Evolutionary conservation across 768 basidiomycete genomes (phyloP).

Genomic region (Pisolithus microcarpus): DNA sequence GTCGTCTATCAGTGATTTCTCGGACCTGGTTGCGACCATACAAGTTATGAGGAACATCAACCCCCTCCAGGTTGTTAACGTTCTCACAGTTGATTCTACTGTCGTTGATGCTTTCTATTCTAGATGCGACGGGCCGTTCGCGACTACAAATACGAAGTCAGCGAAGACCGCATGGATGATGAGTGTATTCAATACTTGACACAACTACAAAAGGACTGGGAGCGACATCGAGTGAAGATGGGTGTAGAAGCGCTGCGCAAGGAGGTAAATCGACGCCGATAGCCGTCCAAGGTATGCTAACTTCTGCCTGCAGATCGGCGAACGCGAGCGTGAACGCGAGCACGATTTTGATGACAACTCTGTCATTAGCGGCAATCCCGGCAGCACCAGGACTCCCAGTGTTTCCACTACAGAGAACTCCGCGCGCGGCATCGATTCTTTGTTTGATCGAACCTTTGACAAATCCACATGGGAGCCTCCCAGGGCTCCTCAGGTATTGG

Average conservation of each 20-base stretch:
- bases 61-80: constrained; percentile 67
- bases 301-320: constrained; percentile 43
- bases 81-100: background rate
- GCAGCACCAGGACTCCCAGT: constrained; percentile 23
- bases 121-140: constrained; percentile 91
- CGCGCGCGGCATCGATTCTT: constrained; percentile 57
- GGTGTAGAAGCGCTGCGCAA: constrained; percentile 81
- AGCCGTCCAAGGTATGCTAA: constrained; percentile 2
- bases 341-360: constrained; percentile 29
- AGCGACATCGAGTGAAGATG: constrained; percentile 78
- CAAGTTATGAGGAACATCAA: constrained; percentile 84
- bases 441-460: constrained; percentile 66
- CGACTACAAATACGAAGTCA: constrained; percentile 92
- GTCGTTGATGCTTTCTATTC: background rate
- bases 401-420: constrained; percentile 29
- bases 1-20: constrained; percentile 83
- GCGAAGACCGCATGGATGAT: constrained; percentile 87
- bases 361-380: constrained; percentile 33
- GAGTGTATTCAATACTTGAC: constrained; percentile 92
- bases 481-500: constrained; percentile 74
- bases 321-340: constrained; percentile 64
- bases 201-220: constrained; percentile 97
- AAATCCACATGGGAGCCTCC: constrained; percentile 72
- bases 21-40: constrained; percentile 82
- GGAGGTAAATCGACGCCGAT: constrained; percentile 44